Conservation (phyloP, 805 yeast genomes). For the Ogataea chonburiensis region DNA sequence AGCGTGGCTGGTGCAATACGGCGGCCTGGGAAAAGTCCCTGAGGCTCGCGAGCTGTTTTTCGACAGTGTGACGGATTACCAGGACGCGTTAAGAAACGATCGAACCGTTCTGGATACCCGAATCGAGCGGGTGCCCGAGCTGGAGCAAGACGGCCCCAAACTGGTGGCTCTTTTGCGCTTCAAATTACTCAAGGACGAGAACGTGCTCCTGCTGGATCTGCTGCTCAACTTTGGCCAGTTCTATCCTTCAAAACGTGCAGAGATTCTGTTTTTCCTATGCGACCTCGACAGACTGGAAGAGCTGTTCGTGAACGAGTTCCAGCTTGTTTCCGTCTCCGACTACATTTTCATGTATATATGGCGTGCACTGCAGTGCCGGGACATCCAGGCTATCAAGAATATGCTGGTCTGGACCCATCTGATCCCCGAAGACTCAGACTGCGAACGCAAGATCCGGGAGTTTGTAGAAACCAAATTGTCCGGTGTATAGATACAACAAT, state of each 20-base stretch:
- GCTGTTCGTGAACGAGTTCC: slow-evolving; percentile 11
- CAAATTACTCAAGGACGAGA: slow-evolving; percentile 5
- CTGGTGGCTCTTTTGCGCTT: slow-evolving; percentile 4
- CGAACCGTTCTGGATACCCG: slow-evolving; percentile 1
- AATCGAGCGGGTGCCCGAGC: slow-evolving; percentile 2
- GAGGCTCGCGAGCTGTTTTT: slow-evolving; percentile 59
- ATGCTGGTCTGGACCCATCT: slow-evolving; percentile 9
- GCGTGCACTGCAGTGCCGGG: slow-evolving; percentile 11
- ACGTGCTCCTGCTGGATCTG: slow-evolving; percentile 1
- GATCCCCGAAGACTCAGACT: slow-evolving; percentile 4
- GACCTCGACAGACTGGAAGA: slow-evolving; percentile 24
- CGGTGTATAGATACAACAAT: slow-evolving; percentile 3
- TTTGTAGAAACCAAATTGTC: slow-evolving; percentile 2
- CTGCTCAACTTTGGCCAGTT: slow-evolving; percentile 5
- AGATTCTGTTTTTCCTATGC: slow-evolving; percentile 23
- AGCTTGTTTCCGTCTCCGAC: slow-evolving; percentile 21
- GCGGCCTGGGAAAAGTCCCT: slow-evolving; percentile 49
- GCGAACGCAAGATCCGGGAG: slow-evolving; percentile 3
- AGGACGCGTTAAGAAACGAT: background rate
- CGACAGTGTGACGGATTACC: slow-evolving; percentile 7
- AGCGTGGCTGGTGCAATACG: slow-evolving; percentile 61
- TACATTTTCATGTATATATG: slow-evolving; percentile 20
- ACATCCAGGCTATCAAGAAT: slow-evolving; percentile 9
- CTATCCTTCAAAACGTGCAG: slow-evolving; percentile 15
- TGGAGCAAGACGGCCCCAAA: slow-evolving; percentile 9